Evolutionary conservation across 2,329 filamentous ascomycete genomes (phyloP), one percentile per base, ranked within the genome.

Genomic region (Fusarium sp.): DNA sequence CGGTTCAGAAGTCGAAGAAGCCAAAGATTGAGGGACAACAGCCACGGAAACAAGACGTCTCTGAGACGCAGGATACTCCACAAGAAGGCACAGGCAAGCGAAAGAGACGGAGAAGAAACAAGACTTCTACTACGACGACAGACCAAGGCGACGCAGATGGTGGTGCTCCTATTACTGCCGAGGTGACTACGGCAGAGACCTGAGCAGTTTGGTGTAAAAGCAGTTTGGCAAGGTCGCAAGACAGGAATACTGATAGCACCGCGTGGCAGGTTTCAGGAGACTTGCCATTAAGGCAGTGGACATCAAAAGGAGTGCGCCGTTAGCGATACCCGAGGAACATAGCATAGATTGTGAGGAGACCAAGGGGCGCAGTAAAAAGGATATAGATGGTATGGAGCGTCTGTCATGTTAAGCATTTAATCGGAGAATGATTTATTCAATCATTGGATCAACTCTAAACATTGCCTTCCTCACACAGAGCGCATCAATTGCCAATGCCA

Each of bases 1-100:
- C 90, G 51, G 84, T 92, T 53, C 91, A 91, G 82, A 93, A 92
- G 80, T 70, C 86, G 28, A 92, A 91, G 82, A 88, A 88, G 76
- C n/a, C 53, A 33, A 76, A 79, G 61, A 68, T 67, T 28, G 56
- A 71, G 53, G 70, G 72, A 40, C 70, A 74, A 45, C 73, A 68
- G 43, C 52, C 68, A 70, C 74, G 78, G 38, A 81, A 77, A 65
- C 70, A 79, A 66, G 80, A 80, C 70, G 73, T 75, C 45, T 81
- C 45, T 7, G 68, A 71, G 38, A 60, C 70, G 24, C 64, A 66
- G 11, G 72, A 75, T 8, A 57, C 38, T 22, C 57, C 62, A 38
- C 67, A 69, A 55, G 75, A 76, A 40, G 74, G 57, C 21, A 62
- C 69, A 44, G 72, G 70, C 53, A 79, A 77, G 70, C 69, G 77